These are phyloP conservation scores for Lipomyces lipofer DNA, from an alignment of 805 yeast species.

Conservation along the genomic window DNA sequence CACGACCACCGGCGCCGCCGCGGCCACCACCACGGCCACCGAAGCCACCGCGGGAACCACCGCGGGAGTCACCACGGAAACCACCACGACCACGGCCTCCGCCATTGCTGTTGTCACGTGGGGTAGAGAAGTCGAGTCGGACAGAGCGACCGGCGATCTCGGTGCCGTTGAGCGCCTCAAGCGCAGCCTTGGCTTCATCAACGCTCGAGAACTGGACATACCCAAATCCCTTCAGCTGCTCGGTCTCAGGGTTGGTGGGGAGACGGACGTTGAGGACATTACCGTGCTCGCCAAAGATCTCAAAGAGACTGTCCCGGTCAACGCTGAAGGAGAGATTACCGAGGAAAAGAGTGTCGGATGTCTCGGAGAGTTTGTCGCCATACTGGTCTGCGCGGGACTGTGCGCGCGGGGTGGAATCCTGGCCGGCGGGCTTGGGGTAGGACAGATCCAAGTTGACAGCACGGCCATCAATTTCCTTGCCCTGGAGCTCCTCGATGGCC, in stretches of 20 bases:
- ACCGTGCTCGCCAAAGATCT: conserved; percentile 75
- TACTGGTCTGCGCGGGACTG: conserved; percentile 80
- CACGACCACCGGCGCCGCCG: conserved; percentile 41
- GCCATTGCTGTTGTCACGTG: conserved; percentile 60
- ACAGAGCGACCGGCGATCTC: conserved; percentile 88
- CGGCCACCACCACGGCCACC: conserved; percentile 32
- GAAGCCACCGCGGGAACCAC: conserved; percentile 37
- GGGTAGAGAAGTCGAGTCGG: conserved; percentile 92
- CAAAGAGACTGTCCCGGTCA: conserved; percentile 74
- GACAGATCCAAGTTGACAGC: conserved; percentile 92
- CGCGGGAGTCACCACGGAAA: conserved; percentile 46
- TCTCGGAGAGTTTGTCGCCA: conserved; percentile 89
- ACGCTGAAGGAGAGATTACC: conserved; percentile 95
- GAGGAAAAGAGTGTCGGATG: conserved; percentile 92
- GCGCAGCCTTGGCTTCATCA: conserved; percentile 89
- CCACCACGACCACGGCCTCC: conserved; percentile 46
- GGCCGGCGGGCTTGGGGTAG: conserved; percentile 68
- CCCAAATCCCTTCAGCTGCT: conserved; percentile 98
- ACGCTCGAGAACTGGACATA: conserved; percentile 86
- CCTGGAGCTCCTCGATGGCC: conserved; percentile 83
- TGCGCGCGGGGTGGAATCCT: conserved; percentile 51
- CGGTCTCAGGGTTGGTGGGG: conserved; percentile 98
- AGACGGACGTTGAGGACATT: conserved; percentile 84
- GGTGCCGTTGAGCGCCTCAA: conserved; percentile 84
- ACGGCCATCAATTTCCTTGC: conserved; percentile 95